These are phyloP conservation scores for Dactylorhiza incarnata DNA, from an alignment of 106 monocot species.

Conservation along the genomic window DNA sequence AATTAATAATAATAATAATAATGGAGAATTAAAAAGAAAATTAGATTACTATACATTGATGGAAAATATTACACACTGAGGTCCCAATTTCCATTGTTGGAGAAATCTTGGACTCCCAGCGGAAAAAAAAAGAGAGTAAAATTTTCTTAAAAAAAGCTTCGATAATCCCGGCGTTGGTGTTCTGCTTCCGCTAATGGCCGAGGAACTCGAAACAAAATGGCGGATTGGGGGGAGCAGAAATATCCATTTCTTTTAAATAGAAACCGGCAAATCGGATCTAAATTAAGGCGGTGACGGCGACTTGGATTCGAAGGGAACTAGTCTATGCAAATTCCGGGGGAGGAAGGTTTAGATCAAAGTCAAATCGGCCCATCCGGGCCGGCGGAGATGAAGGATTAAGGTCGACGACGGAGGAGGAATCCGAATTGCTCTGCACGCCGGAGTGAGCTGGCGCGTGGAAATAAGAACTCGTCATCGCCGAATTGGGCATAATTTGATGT, in stretches of 20 bases:
- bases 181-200: no score
- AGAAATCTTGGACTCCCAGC: background rate
- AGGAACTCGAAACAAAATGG: background rate
- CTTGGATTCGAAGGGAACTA: background rate
- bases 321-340: background rate
- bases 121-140: background rate
- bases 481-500: background rate
- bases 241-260: background rate
- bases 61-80: background rate
- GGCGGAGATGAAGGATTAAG: constrained; percentile 1
- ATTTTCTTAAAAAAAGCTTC: background rate
- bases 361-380: background rate
- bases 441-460: constrained; percentile 2
- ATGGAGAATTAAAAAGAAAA: no score
- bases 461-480: background rate
- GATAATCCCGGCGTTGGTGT: background rate
- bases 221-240: background rate
- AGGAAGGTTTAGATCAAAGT: constrained; percentile 2
- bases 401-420: constrained; percentile 23
- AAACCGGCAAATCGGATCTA: background rate
- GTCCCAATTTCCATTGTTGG: background rate
- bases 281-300: background rate
- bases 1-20: no score
- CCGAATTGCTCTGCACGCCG: constrained; percentile 22
- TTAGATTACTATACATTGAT: background rate